phyloP scores from a whole-genome alignment of 2,329 filamentous ascomycete species.

The Epichloe bromicola region DNA sequence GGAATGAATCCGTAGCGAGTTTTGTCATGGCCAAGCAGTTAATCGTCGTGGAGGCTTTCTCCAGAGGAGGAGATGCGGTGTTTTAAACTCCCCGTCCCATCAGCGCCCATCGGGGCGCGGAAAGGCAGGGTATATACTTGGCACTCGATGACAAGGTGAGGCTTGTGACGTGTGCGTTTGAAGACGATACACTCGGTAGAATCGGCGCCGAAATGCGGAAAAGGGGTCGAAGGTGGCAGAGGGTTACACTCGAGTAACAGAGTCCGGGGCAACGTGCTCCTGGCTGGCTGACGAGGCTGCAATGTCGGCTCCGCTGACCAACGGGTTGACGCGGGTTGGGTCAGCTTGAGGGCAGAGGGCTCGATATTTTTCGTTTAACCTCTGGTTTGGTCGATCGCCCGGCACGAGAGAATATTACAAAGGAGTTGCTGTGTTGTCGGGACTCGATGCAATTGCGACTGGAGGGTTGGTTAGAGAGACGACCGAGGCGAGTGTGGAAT shows the following conservation, averaged over 20 bases:
- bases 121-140: background rate
- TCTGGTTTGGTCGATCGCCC: background rate
- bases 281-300: slow-evolving; percentile 6
- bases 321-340: background rate
- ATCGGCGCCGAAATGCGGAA: slow-evolving; percentile 1
- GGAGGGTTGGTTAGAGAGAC: background rate
- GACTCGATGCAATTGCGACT: background rate
- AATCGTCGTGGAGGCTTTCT: background rate
- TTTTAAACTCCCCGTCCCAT: slow-evolving; percentile 3
- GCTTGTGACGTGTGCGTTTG: background rate
- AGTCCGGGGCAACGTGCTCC: background rate
- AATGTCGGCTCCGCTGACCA: background rate
- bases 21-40: slow-evolving; percentile 22
- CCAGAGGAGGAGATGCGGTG: background rate
- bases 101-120: background rate
- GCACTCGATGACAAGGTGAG: background rate
- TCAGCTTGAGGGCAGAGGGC: slow-evolving; percentile 1
- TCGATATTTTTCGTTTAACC: background rate
- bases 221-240: background rate
- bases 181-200: background rate
- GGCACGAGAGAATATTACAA: background rate
- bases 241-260: background rate
- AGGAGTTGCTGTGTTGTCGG: too few species aligned
- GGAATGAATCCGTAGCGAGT: slow-evolving; percentile 28
- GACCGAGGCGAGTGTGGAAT: too few species aligned